Percentiles rank a stretch among this genome's conserved stretches.
phyloP scores from a whole-genome alignment of 371 early-diverging fungal species.

The Cokeromyces recurvatus region DNA sequence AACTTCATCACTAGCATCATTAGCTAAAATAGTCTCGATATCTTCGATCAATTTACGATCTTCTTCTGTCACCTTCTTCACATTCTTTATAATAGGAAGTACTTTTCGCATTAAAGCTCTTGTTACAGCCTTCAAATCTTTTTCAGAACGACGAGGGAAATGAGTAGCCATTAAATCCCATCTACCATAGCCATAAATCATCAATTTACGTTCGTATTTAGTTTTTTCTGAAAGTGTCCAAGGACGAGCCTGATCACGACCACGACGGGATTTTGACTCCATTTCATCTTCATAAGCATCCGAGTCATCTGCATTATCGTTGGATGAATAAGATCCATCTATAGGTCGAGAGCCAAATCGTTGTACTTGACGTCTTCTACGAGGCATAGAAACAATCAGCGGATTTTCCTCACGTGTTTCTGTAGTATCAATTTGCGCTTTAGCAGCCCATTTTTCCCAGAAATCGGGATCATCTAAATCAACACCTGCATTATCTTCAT shows the following conservation, averaged over 20 bases:
- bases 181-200: constrained; percentile 71
- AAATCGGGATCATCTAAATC: constrained; percentile 96
- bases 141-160: constrained; percentile 53
- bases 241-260: constrained; percentile 24
- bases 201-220: constrained; percentile 70
- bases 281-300: constrained; percentile 45
- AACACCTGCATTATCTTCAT: constrained; percentile 48
- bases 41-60: constrained; percentile 32
- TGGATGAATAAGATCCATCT: constrained; percentile 35
- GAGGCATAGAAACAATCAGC: constrained; percentile 66
- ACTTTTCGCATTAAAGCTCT: constrained; percentile 32
- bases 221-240: constrained; percentile 74
- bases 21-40: constrained; percentile 24
- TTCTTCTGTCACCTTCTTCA: constrained; percentile 24
- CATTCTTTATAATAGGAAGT: constrained; percentile 19
- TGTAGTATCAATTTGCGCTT: constrained; percentile 64
- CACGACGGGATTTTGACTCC: constrained; percentile 6
- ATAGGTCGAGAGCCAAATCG: constrained; percentile 43
- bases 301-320: constrained; percentile 45
- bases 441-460: constrained; percentile 95
- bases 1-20: constrained; percentile 32
- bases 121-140: constrained; percentile 52
- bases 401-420: constrained; percentile 50
- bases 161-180: constrained; percentile 65
- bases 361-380: constrained; percentile 60